Evolutionary conservation across 495 filamentous ascomycete genomes (phyloP).

Genomic region (Neurospora sublineolata): DNA sequence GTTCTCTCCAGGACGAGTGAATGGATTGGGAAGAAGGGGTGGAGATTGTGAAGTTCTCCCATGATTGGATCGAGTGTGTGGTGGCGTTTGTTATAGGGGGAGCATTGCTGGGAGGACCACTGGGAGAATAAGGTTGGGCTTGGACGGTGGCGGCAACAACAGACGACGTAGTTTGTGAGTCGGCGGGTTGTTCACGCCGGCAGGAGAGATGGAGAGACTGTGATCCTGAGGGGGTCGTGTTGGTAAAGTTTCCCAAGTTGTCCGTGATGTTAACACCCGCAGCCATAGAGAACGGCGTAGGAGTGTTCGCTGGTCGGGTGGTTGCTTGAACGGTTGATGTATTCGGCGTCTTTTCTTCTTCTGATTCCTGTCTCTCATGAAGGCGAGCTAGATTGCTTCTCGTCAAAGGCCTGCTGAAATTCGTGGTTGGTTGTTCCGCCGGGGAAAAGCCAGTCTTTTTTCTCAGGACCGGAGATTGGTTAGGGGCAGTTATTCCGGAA

Average conservation of each 20-base stretch:
- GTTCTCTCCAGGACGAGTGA: neutral
- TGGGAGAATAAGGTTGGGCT: neutral
- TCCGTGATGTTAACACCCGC: neutral
- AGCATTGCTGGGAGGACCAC: neutral
- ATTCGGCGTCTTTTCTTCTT: neutral
- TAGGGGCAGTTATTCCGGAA: neutral
- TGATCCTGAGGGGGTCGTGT: neutral
- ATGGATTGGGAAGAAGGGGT: neutral
- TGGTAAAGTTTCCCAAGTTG: neutral
- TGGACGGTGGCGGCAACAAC: neutral
- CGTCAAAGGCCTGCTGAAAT: neutral
- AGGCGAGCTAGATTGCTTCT: neutral
- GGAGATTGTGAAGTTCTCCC: neutral
- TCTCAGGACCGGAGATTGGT: neutral
- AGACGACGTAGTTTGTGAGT: neutral
- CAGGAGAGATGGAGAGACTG: neutral
- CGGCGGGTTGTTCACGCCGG: neutral
- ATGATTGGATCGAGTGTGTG: neutral
- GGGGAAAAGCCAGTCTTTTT: neutral
- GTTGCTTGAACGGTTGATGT: neutral
- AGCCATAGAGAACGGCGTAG: neutral
- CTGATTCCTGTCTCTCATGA: fast-evolving
- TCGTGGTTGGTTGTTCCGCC: neutral
- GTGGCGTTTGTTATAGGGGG: neutral
- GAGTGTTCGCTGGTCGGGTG: neutral